phyloP scores from a whole-genome alignment of 2,329 filamentous ascomycete species.

The Colletotrichum sp. region DNA sequence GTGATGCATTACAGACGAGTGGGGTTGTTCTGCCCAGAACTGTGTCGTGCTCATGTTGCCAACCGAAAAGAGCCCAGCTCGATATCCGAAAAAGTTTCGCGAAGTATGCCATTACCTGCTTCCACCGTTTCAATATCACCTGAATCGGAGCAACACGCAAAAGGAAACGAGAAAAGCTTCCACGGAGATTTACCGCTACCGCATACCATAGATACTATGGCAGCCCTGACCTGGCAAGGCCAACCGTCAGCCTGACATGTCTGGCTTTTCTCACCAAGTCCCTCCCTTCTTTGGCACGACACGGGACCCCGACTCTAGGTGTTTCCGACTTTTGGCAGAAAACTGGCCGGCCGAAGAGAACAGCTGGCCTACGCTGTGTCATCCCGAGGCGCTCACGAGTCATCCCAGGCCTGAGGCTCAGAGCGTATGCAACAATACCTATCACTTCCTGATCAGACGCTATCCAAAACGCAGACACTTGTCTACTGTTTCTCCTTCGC shows the following conservation, averaged over 20 bases:
- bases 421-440: not conserved
- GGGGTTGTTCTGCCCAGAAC: not conserved
- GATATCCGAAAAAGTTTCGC: not conserved
- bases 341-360: not conserved
- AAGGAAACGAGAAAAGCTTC: constrained; percentile 9
- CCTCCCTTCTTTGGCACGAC: not conserved
- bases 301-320: not conserved
- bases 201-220: not conserved
- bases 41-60: not conserved
- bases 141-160: not conserved
- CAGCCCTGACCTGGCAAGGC: not conserved
- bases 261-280: not conserved
- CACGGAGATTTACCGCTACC: not conserved
- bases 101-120: not conserved
- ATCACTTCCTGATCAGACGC: constrained; percentile 1
- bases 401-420: not conserved
- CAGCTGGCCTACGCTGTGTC: constrained; percentile 16
- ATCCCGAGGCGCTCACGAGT: constrained; percentile 4
- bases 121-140: not conserved
- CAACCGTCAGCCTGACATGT: not conserved
- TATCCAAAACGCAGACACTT: constrained; percentile 10
- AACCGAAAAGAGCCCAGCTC: not conserved
- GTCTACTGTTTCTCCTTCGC: constrained; percentile 4
- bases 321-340: not conserved
- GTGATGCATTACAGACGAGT: not conserved